Conservation (phyloP, 176 grass and related monocot genomes). For the Cymbopogon citratus region DNA sequence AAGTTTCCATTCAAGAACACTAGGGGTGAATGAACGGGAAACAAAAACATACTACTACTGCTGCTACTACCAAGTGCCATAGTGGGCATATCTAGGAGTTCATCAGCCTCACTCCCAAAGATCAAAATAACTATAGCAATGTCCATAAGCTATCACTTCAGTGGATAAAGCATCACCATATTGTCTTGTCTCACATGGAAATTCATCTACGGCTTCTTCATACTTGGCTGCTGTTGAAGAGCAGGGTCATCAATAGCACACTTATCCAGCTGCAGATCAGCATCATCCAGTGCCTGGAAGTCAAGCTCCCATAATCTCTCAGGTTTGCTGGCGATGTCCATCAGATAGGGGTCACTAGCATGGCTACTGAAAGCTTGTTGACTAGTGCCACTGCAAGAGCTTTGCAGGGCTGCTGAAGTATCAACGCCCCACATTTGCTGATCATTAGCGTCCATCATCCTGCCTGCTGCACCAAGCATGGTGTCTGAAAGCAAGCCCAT, state of each 20-base stretch:
- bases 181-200: background rate
- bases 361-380: conserved; percentile 22
- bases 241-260: conserved; percentile 24
- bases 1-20: conserved; percentile 38
- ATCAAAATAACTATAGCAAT: conserved; percentile 36
- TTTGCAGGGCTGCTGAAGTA: conserved; percentile 20
- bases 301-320: conserved; percentile 53
- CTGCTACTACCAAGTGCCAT: conserved; percentile 3
- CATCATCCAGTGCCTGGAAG: conserved; percentile 32
- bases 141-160: conserved; percentile 15
- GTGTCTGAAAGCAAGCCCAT: background rate
- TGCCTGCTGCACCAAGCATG: conserved; percentile 13
- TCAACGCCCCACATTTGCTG: conserved; percentile 31
- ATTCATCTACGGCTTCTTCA: conserved; percentile 32
- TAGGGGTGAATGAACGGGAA: conserved; percentile 20
- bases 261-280: conserved; percentile 41
- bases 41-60: conserved; percentile 4
- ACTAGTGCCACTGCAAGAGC: conserved; percentile 14
- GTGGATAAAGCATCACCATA: conserved; percentile 30
- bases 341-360: conserved; percentile 16
- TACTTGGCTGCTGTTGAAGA: conserved; percentile 22
- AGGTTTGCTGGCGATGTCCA: conserved; percentile 16
- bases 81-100: conserved; percentile 22
- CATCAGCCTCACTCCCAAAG: conserved; percentile 1
- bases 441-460: conserved; percentile 17